A percentile compares a stretch with the other conserved stretches of the same genome.
phyloP scores from a whole-genome alignment of 140 eudicot species.

The Bidens hawaiensis region DNA sequence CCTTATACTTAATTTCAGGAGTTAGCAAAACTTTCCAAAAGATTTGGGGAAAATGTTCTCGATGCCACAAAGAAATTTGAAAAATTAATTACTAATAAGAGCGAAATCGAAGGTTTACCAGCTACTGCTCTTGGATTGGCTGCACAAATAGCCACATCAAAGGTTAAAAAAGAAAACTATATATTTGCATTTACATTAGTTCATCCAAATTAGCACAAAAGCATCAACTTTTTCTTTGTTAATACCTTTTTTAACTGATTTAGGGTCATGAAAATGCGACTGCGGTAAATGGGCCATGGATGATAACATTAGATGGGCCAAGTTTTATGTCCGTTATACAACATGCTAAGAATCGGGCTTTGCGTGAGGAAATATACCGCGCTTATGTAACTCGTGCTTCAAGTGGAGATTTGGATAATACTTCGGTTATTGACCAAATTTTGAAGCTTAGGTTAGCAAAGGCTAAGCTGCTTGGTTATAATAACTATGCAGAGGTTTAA shows the following conservation, averaged over 20 bases:
- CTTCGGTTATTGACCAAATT: constrained; percentile 67
- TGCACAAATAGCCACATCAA: constrained; percentile 75
- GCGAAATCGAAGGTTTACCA: constrained; percentile 78
- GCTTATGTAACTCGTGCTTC: constrained; percentile 87
- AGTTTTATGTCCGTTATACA: constrained; percentile 83
- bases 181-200: neutral
- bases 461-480: constrained; percentile 91
- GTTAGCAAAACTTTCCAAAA: constrained; percentile 64
- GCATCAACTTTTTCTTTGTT: neutral
- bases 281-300: constrained; percentile 84
- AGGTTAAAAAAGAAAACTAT: constrained; percentile 33
- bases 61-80: constrained; percentile 85
- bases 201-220: neutral
- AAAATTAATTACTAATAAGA: constrained; percentile 63
- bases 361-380: constrained; percentile 85
- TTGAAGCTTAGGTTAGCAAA: constrained; percentile 80
- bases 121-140: constrained; percentile 72
- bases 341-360: constrained; percentile 73
- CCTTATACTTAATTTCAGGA: constrained; percentile 37
- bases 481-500: constrained; percentile 83
- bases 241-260: neutral
- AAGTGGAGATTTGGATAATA: constrained; percentile 81
- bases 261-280: constrained; percentile 93
- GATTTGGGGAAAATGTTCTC: constrained; percentile 70
- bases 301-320: constrained; percentile 87